phyloP scores from a whole-genome alignment of 2,329 filamentous ascomycete species.

The Hysterium pulicare region DNA sequence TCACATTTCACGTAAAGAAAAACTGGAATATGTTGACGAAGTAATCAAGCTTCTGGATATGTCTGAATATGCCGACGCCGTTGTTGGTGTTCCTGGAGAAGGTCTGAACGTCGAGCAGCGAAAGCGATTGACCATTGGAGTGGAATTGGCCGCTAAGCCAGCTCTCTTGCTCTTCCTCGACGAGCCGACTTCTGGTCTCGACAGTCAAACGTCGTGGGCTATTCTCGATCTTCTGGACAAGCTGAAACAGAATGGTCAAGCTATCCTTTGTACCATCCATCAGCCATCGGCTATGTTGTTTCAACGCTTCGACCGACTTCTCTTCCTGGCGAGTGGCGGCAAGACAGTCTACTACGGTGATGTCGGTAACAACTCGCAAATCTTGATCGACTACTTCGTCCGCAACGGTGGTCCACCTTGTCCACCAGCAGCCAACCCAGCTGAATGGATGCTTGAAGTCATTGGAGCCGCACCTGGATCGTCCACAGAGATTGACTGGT shows the following conservation, averaged over 20 bases:
- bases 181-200: conserved; percentile 90
- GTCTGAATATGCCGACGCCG: conserved; percentile 82
- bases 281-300: conserved; percentile 96
- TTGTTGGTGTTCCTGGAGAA: conserved; percentile 87
- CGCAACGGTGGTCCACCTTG: conserved; percentile 65
- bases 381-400: conserved; percentile 72
- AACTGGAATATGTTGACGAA: conserved; percentile 82
- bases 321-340: conserved; percentile 74
- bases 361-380: conserved; percentile 67
- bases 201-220: conserved; percentile 90
- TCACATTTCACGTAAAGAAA: conserved; percentile 68
- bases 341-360: conserved; percentile 79
- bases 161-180: conserved; percentile 87
- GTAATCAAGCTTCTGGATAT: conserved; percentile 90
- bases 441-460: conserved; percentile 71
- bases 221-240: conserved; percentile 87
- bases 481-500: conserved; percentile 51
- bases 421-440: conserved; percentile 69
- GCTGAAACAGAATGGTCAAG: conserved; percentile 74
- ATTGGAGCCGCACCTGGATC: conserved; percentile 52
- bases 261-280: conserved; percentile 95
- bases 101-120: conserved; percentile 65
- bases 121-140: conserved; percentile 84
- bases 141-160: conserved; percentile 92
- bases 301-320: conserved; percentile 79